Conservation (phyloP, 2,329 filamentous ascomycete genomes). For the Bimuria novae-zelandiae region DNA sequence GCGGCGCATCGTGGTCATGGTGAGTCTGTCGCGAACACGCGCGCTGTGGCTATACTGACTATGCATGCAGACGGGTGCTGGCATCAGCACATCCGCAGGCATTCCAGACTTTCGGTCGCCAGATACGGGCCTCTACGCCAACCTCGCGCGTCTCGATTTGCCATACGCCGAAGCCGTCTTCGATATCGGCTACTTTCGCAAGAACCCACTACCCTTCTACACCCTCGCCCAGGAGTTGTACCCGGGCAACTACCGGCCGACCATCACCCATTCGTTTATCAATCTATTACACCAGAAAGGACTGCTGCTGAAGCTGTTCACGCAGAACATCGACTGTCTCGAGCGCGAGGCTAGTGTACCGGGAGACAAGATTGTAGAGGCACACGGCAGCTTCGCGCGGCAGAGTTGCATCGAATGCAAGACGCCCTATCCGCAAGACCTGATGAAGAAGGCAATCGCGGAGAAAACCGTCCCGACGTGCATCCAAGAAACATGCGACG, state of each 20-base stretch:
- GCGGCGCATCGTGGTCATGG: constrained; percentile 79
- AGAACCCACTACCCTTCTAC: constrained; percentile 89
- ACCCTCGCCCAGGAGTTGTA: constrained; percentile 89
- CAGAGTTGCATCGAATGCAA: constrained; percentile 93
- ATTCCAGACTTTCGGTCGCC: constrained; percentile 96
- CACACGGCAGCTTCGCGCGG: constrained; percentile 89
- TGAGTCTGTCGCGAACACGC: constrained; percentile 34
- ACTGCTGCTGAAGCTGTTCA: constrained; percentile 83
- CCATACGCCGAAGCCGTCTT: constrained; percentile 93
- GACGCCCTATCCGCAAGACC: constrained; percentile 68
- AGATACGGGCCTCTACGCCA: constrained; percentile 90
- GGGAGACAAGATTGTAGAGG: constrained; percentile 80
- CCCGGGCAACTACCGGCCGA: constrained; percentile 86
- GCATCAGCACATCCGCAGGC: constrained; percentile 73
- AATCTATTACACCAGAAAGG: constrained; percentile 78
- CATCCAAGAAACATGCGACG: constrained; percentile 63
- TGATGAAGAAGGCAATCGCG: constrained; percentile 73
- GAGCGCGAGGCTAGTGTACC: constrained; percentile 87
- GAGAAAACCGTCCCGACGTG: constrained; percentile 74
- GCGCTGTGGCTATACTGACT: background rate
- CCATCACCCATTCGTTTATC: constrained; percentile 88
- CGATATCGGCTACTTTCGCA: constrained; percentile 85
- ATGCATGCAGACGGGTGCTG: constrained; percentile 70
- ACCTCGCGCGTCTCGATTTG: constrained; percentile 82
- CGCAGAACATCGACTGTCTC: constrained; percentile 96